These are phyloP conservation scores for Elongisporangium undulatum DNA, from an alignment of 352 stramenopile genomes.

Conservation along the genomic window DNA sequence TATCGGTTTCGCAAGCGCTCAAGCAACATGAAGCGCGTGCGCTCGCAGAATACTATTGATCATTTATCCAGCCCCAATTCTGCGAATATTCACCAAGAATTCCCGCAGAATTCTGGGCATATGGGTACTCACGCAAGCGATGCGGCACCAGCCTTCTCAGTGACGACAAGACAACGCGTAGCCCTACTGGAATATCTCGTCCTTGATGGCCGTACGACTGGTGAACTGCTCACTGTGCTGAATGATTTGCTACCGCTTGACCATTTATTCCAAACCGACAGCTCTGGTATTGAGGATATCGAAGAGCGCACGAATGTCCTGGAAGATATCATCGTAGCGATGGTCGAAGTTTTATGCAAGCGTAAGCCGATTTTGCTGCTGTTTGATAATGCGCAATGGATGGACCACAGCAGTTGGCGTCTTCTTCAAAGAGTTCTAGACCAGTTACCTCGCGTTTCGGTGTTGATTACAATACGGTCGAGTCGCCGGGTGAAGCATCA, in stretches of 20 bases:
- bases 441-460: conserved; percentile 41
- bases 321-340: conserved; percentile 45
- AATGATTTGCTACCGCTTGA: conserved; percentile 38
- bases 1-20: background rate
- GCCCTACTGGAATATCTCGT: conserved; percentile 56
- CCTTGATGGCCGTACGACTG: conserved; percentile 32
- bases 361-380: conserved; percentile 58
- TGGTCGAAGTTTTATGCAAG: conserved; percentile 43
- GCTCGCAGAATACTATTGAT: background rate
- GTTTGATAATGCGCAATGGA: conserved; percentile 77
- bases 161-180: conserved; percentile 20
- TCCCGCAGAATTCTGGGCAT: too few relatives aligned
- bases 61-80: background rate
- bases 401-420: conserved; percentile 57
- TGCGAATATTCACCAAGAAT: background rate
- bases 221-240: conserved; percentile 33
- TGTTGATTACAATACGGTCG: background rate
- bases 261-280: background rate
- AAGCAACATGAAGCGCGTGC: background rate
- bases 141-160: background rate
- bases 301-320: conserved; percentile 46
- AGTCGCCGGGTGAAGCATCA: background rate
- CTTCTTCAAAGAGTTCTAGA: conserved; percentile 54
- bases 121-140: too few relatives aligned
- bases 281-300: conserved; percentile 2